Conservation (phyloP, 371 early-diverging fungal species). For the Zopfochytrium polystomum region DNA sequence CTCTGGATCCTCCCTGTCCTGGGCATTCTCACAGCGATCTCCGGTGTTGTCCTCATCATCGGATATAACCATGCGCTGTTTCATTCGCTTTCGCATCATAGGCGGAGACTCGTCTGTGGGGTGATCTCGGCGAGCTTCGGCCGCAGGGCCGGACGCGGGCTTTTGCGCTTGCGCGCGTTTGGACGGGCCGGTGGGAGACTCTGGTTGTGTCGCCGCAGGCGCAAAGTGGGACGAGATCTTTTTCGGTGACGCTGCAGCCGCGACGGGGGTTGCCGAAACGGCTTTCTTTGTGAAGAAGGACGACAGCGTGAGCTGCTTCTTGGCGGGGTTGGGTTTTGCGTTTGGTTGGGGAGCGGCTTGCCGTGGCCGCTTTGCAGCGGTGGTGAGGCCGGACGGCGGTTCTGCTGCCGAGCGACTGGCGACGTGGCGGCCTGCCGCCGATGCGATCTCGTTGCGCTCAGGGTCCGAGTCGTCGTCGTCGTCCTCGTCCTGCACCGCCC, state of each 20-base stretch:
- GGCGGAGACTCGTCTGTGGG: neutral
- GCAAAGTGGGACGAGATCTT: neutral
- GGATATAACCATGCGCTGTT: neutral
- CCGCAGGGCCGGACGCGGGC: neutral
- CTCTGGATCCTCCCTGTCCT: neutral
- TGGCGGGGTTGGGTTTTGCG: neutral
- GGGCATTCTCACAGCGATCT: neutral
- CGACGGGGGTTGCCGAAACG: neutral
- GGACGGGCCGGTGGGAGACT: neutral
- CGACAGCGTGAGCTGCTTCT: conserved; percentile 32
- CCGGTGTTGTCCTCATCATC: neutral
- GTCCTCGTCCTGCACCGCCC: neutral
- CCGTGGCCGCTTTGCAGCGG: neutral
- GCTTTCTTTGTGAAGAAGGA: conserved; percentile 32
- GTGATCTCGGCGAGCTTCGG: neutral
- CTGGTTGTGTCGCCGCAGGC: neutral
- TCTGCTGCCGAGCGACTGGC: neutral
- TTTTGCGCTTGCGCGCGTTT: neutral
- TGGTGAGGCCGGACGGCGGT: neutral
- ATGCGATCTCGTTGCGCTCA: neutral
- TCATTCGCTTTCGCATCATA: neutral
- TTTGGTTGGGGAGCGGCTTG: neutral
- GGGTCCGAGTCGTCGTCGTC: neutral
- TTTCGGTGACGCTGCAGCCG: neutral
- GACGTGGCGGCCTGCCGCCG: conserved; percentile 1